A percentile compares a stretch with the other conserved stretches of the same genome.
Evolutionary conservation across 2,329 filamentous ascomycete species (phyloP).

Genomic region (Ophiostoma ulmi): DNA sequence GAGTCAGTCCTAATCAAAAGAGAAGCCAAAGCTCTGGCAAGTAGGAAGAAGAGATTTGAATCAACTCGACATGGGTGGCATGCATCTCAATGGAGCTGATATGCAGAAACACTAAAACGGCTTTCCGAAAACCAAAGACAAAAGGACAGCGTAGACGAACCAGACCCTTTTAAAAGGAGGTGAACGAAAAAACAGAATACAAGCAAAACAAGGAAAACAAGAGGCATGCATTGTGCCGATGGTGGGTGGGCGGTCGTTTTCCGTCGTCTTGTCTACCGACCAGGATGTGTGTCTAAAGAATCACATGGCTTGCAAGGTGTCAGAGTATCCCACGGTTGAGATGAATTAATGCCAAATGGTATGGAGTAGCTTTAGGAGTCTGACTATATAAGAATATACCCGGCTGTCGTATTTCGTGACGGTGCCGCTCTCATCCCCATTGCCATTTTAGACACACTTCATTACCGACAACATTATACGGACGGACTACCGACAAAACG

Average conservation of each 20-base stretch:
- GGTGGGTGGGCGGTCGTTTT: not conserved
- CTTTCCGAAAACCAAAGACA: not conserved
- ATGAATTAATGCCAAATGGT: not conserved
- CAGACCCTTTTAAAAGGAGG: not conserved
- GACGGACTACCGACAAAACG: not conserved
- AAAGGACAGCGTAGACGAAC: not conserved
- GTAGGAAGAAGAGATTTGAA: too few relatives aligned
- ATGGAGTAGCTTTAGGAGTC: not conserved
- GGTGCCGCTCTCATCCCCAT: not conserved
- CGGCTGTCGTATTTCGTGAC: not conserved
- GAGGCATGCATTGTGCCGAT: slow-evolving; percentile 5
- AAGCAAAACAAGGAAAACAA: slow-evolving; percentile 2
- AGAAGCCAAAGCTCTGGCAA: not conserved
- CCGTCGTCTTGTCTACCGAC: not conserved
- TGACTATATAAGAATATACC: not conserved
- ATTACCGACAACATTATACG: not conserved
- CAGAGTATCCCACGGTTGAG: too few relatives aligned
- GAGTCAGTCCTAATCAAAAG: not conserved
- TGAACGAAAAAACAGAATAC: not conserved
- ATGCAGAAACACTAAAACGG: not conserved
- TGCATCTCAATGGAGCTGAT: not conserved
- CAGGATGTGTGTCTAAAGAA: not conserved
- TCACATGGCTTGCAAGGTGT: not conserved
- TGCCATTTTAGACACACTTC: not conserved
- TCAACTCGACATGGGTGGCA: not conserved